Evolutionary conservation across 768 basidiomycete genomes (phyloP), one percentile per base, ranked within the genome.

Genomic region (Mycena venus): DNA sequence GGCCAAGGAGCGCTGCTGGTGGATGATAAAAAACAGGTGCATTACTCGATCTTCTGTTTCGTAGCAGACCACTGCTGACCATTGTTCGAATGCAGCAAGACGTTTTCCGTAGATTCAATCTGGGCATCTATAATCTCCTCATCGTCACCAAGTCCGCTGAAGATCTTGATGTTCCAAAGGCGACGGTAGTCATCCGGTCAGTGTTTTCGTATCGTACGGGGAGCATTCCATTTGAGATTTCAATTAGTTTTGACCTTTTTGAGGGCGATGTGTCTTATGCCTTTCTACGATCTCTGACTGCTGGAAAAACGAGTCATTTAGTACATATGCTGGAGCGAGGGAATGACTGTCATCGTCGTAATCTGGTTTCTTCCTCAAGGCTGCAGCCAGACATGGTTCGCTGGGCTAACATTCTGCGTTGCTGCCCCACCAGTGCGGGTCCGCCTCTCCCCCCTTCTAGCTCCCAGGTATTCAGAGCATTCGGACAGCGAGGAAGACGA

Each of bases 321-420:
- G 81, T 95, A 8, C 88, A 93, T 78, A 89, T 95, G 88, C 86
- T 88, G 25, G 91, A 94, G 79, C 85, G 87, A 73, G 88, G 85
- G 4, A 91, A 91, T 73, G 88, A 90, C 70, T 75, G 80, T 17
- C 91, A 93, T 76, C 88, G 88, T 27, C 89, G 86, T 51, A 85
- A 88, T 40, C 68, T 94, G n/a, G 83, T 86, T 29, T 84, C 80
- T 32, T 83, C 87, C 17, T 85, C 86, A 25, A 40, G n/a, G 9
- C 84, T 83, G 38, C 74, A 86, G 64, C 79, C 85, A 11, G 81
- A 82, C 21, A 85, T 91, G 80, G 75, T 83, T 65, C 78, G 77
- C 40, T 93, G 93, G 92, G 85, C 88, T 9, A 83, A 90, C 61
- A 82, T 83, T 5, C 76, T 91, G n/a, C 82, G 80, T 66, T 81